Evolutionary conservation across 192 early-diverging fungal genomes (phyloP), one percentile per base, ranked within the genome.

Genomic region (Gaertneriomyces semiglobifer): DNA sequence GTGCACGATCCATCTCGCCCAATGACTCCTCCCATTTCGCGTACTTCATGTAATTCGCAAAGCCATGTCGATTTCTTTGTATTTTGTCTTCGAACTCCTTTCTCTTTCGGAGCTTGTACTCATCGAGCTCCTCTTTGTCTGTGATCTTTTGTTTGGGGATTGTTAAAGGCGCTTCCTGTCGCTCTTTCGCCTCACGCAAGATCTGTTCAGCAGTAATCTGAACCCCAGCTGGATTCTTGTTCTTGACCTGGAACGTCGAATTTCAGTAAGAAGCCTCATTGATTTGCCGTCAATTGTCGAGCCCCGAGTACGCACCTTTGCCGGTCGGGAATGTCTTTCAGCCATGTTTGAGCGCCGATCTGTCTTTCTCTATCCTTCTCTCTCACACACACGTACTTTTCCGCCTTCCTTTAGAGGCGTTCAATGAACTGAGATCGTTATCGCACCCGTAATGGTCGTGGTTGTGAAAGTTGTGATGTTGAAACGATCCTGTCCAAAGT

Each of bases 161-260:
- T 59, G 78, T 74, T 68, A 84, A 77, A 43, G 84, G 79, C 6
- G 81, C 60, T 73, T 91, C 85, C 63, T 86, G 74, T 44, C 90
- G 87, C 60, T 93, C 92, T 66, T 92, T 89, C 10, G 94, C 91
- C 73, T 99, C 97, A 44, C 93, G 87, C 33, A 99, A 86, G 53
- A 99, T 91, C 79, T 99, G 97, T 80, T 99, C 97, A 11, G 97
- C 97, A 19, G 95, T 98, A 76, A 99, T 99, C 76, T 99, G 97
- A 14, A 98, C 84, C 6, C 89, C 85, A n/a, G 94, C 94, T 2
- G 97, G 88, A 77, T 90, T 95, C 83, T 99, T 99, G 81, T 99
- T 98, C 76, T 96, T 96, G 74, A 98, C 93, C 70, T 79, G 60
- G 1, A 14, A 51, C 11, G 40, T 18, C 50, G 44, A 12, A 0